Percentiles rank a stretch among this genome's conserved stretches.
Evolutionary conservation across 2,329 filamentous ascomycete species (phyloP).

Genomic region (Aquanectria penicillioides): DNA sequence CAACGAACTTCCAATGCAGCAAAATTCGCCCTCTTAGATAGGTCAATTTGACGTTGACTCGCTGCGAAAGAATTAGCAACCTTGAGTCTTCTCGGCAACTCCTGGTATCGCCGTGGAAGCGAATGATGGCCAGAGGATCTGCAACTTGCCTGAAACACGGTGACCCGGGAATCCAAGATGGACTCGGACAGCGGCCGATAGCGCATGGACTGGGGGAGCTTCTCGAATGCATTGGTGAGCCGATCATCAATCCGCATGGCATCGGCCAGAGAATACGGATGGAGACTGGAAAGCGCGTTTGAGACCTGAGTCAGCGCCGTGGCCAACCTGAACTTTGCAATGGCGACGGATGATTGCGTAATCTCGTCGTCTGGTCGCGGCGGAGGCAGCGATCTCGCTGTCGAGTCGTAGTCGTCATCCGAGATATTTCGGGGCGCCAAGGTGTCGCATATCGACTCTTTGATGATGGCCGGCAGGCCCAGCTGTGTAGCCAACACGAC

Average conservation of each 20-base stretch:
- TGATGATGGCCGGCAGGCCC: constrained; percentile 53
- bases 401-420: constrained; percentile 24
- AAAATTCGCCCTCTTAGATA: constrained; percentile 24
- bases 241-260: constrained; percentile 16
- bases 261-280: constrained; percentile 19
- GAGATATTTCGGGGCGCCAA: constrained; percentile 17
- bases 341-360: constrained; percentile 20
- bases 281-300: constrained; percentile 21
- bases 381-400: constrained; percentile 18
- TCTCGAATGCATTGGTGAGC: no score
- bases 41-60: constrained; percentile 24
- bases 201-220: no score
- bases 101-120: no score
- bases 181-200: no score
- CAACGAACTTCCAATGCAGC: constrained; percentile 16
- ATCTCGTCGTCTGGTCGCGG: constrained; percentile 26
- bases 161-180: no score
- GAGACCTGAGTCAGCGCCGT: constrained; percentile 21
- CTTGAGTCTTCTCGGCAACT: constrained; percentile 22
- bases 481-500: constrained; percentile 71
- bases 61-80: constrained; percentile 20
- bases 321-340: constrained; percentile 21
- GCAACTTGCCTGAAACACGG: no score
- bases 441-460: constrained; percentile 19
- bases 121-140: no score